A percentile compares a stretch with the other conserved stretches of the same genome.
phyloP scores from a whole-genome alignment of 2,329 filamentous ascomycete species.

The Proliferodiscus dingleyae region DNA sequence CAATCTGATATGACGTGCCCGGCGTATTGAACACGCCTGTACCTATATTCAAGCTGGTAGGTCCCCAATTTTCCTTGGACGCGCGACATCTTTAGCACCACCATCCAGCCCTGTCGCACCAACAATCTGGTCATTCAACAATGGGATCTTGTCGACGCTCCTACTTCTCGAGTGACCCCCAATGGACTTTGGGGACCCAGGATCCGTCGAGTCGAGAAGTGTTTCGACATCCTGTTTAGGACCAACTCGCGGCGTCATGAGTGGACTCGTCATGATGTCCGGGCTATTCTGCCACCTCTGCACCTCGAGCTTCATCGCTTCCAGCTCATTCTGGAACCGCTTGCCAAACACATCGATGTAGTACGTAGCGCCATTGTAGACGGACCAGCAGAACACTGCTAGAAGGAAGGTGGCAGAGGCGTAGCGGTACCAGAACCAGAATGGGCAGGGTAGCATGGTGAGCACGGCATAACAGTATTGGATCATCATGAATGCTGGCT shows the following conservation, averaged over 20 bases:
- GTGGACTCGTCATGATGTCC: constrained; percentile 40
- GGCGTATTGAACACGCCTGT: neutral
- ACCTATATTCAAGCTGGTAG: constrained; percentile 22
- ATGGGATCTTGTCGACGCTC: constrained; percentile 50
- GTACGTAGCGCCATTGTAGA: constrained; percentile 95
- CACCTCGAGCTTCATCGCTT: constrained; percentile 83
- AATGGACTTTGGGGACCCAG: constrained; percentile 1
- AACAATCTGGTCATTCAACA: constrained; percentile 45
- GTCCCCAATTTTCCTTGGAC: constrained; percentile 41
- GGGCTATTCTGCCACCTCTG: constrained; percentile 74
- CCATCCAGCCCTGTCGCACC: constrained; percentile 41
- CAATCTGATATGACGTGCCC: neutral
- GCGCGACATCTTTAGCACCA: constrained; percentile 41
- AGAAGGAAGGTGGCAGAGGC: constrained; percentile 73
- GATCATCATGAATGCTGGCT: constrained; percentile 90
- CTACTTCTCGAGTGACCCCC: constrained; percentile 13
- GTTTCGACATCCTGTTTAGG: constrained; percentile 15
- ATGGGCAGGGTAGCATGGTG: constrained; percentile 88
- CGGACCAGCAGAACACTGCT: constrained; percentile 85
- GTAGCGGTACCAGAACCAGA: constrained; percentile 91
- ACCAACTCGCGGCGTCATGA: constrained; percentile 34
- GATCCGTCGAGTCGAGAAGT: constrained; percentile 11
- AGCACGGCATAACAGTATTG: constrained; percentile 87
- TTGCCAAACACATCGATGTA: constrained; percentile 98
- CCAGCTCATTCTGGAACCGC: constrained; percentile 92